Evolutionary conservation across 2,329 filamentous ascomycete species (phyloP).

Genomic region (Tolypocladium tropicale): DNA sequence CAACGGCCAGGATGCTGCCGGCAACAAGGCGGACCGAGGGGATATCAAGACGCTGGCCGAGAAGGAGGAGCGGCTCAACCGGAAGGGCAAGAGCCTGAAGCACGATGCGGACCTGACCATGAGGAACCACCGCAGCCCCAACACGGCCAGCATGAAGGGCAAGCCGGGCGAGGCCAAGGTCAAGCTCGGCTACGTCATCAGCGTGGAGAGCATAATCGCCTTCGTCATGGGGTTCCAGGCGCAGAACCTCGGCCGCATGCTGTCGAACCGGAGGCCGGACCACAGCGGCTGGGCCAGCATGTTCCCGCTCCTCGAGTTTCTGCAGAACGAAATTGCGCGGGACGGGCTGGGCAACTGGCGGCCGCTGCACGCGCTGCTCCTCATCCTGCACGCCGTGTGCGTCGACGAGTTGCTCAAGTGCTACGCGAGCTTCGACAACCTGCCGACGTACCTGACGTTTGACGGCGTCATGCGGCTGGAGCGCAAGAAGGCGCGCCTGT

Average conservation of each 20-base stretch:
- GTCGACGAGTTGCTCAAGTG: slow-evolving; percentile 34
- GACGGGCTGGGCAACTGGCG: slow-evolving; percentile 21
- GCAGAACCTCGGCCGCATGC: slow-evolving; percentile 30
- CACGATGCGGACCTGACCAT: slow-evolving; percentile 40
- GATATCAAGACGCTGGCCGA: slow-evolving; percentile 20
- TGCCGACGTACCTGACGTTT: slow-evolving; percentile 4
- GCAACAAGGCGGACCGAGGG: slow-evolving; percentile 10
- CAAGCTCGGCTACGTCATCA: slow-evolving; percentile 31
- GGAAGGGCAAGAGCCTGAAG: slow-evolving; percentile 40
- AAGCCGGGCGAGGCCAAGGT: slow-evolving; percentile 21
- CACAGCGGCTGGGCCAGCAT: slow-evolving; percentile 31
- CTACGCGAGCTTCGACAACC: slow-evolving; percentile 15
- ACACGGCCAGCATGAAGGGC: slow-evolving; percentile 9
- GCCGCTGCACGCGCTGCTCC: slow-evolving; percentile 29
- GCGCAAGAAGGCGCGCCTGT: slow-evolving; percentile 14
- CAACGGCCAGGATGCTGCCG: slow-evolving; percentile 21
- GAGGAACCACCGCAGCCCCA: slow-evolving; percentile 13
- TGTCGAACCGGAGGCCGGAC: slow-evolving; percentile 34
- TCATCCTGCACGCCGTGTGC: slow-evolving; percentile 33
- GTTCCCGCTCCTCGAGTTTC: slow-evolving; percentile 30
- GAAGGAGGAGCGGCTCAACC: slow-evolving; percentile 25
- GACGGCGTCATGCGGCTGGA: slow-evolving; percentile 15
- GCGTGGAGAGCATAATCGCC: slow-evolving; percentile 38
- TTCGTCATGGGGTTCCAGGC: slow-evolving; percentile 45
- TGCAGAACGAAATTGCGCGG: slow-evolving; percentile 29